These are phyloP conservation scores for Fusarium bulbicola DNA, from an alignment of 2,329 filamentous ascomycete genomes.

Conservation along the genomic window DNA sequence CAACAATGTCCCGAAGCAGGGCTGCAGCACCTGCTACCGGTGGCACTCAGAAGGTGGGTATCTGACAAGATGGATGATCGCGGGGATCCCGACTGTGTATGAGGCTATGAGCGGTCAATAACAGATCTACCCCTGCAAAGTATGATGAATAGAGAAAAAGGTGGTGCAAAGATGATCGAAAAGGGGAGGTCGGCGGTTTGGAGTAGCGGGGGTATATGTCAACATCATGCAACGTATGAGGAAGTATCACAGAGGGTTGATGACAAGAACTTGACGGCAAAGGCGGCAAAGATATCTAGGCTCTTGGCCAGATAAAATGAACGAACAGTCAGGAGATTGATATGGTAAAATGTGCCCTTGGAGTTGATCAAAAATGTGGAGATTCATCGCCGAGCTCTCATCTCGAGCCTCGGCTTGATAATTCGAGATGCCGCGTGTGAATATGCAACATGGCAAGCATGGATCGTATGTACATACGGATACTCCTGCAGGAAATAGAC, in stretches of 20 bases:
- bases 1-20: constrained; percentile 25
- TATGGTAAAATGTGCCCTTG: not conserved
- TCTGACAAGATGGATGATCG: constrained; percentile 24
- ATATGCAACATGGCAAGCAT: constrained; percentile 8
- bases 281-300: constrained; percentile 10
- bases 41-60: constrained; percentile 25
- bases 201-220: constrained; percentile 24
- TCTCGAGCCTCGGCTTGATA: constrained; percentile 33
- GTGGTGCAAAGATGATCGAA: constrained; percentile 33
- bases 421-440: constrained; percentile 26
- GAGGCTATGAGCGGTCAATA: constrained; percentile 23
- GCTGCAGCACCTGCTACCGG: constrained; percentile 37
- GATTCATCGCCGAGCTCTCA: constrained; percentile 11
- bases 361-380: constrained; percentile 12
- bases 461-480: not conserved
- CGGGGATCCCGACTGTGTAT: constrained; percentile 32
- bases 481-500: constrained; percentile 6
- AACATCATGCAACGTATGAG: constrained; percentile 30
- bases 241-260: constrained; percentile 17
- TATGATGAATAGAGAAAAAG: constrained; percentile 18
- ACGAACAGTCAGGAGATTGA: constrained; percentile 13
- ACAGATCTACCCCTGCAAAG: constrained; percentile 31
- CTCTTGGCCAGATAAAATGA: constrained; percentile 6
- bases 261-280: not conserved
- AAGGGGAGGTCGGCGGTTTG: constrained; percentile 16